Percentiles rank a stretch among this genome's conserved stretches.
Evolutionary conservation across 106 monocot species (phyloP).

Genomic region (Narthecium ossifragum): DNA sequence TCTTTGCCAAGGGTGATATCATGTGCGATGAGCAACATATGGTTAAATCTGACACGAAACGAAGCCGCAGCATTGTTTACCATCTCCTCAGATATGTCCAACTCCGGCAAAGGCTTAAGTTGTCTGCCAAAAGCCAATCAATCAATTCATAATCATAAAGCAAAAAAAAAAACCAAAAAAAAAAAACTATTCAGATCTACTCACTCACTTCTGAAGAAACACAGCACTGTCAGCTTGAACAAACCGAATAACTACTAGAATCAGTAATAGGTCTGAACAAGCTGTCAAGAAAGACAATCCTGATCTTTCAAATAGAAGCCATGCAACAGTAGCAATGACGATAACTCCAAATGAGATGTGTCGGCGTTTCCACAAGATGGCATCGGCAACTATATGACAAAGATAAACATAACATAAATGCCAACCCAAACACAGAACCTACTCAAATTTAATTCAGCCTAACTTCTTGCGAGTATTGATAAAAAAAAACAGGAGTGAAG

Average conservation of each 20-base stretch:
- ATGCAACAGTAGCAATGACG: slow-evolving; percentile 60
- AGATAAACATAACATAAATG: background rate
- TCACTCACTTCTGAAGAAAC: slow-evolving; percentile 65
- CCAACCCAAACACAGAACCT: too few species aligned
- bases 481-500: too few species aligned
- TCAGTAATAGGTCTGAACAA: slow-evolving; percentile 73
- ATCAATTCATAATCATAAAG: background rate
- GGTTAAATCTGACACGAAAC: slow-evolving; percentile 84
- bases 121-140: slow-evolving; percentile 34
- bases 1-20: slow-evolving; percentile 94
- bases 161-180: background rate
- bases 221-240: slow-evolving; percentile 50
- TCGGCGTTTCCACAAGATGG: slow-evolving; percentile 73
- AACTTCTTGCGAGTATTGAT: too few species aligned
- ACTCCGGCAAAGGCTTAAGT: slow-evolving; percentile 78
- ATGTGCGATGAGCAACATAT: slow-evolving; percentile 88
- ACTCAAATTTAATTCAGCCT: too few species aligned
- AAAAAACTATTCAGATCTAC: too few species aligned
- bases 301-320: slow-evolving; percentile 72
- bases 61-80: slow-evolving; percentile 89
- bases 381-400: slow-evolving; percentile 67
- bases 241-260: slow-evolving; percentile 71
- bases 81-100: slow-evolving; percentile 96
- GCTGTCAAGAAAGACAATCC: slow-evolving; percentile 73
- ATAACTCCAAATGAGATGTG: slow-evolving; percentile 51